phyloP scores from a whole-genome alignment of 1,139 yeast genomes.

The Candida tropicalis region DNA sequence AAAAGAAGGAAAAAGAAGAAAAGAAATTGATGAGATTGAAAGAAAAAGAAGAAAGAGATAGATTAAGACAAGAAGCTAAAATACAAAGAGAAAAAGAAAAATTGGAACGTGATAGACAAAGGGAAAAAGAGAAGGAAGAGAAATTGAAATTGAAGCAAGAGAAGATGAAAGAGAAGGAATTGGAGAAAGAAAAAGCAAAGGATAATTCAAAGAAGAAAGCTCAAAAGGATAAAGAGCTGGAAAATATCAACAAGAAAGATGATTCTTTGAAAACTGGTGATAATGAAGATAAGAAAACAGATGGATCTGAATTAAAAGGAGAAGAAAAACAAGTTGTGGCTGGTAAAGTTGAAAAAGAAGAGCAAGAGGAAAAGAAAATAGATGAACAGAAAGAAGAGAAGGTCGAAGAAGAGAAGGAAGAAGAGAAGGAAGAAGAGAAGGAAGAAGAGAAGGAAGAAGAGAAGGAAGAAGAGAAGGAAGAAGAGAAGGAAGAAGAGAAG shows the following conservation, averaged over 20 bases:
- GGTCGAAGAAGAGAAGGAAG: neutral
- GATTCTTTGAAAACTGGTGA: neutral
- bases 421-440: slow-evolving; percentile 8
- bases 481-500: slow-evolving; percentile 4
- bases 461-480: slow-evolving; percentile 3
- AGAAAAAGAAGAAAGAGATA: slow-evolving; percentile 10
- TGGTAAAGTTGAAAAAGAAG: too few species aligned
- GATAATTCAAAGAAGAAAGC: slow-evolving; percentile 5
- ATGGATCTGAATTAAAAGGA: neutral
- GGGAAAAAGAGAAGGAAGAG: slow-evolving; percentile 18
- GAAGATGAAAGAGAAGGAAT: slow-evolving; percentile 15
- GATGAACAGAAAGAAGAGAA: too few species aligned
- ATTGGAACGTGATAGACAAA: slow-evolving; percentile 24
- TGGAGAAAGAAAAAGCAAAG: slow-evolving; percentile 6
- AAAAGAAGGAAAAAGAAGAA: slow-evolving; percentile 32
- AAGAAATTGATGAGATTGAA: slow-evolving; percentile 16
- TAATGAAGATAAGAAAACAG: slow-evolving; percentile 3
- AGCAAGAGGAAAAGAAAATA: too few species aligned
- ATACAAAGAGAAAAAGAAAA: slow-evolving; percentile 26
- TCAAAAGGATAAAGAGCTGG: slow-evolving; percentile 14
- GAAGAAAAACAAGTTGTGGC: neutral
- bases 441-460: slow-evolving; percentile 1
- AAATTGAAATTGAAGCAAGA: slow-evolving; percentile 6
- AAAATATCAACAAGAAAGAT: slow-evolving; percentile 9
- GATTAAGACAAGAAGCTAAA: slow-evolving; percentile 19